A percentile compares a stretch with the other conserved stretches of the same genome.
phyloP scores from a whole-genome alignment of 2,329 filamentous ascomycete species.

The Coniochaeta hoffmannii region DNA sequence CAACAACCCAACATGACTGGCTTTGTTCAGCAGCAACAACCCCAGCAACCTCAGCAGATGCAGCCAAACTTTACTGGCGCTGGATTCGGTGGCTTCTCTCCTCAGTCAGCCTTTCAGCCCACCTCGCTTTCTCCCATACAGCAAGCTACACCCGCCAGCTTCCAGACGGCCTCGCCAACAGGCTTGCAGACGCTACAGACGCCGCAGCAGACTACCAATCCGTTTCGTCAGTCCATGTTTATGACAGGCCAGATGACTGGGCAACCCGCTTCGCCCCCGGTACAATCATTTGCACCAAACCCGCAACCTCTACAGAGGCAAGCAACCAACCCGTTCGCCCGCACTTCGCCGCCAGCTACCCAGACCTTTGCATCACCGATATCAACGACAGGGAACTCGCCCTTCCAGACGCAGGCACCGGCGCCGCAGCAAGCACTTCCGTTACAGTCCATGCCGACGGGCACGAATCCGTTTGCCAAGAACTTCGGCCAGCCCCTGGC shows the following conservation, averaged over 20 bases:
- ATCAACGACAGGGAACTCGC: slow-evolving; percentile 21
- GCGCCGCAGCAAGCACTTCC: slow-evolving; percentile 30
- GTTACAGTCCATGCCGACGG: slow-evolving; percentile 42
- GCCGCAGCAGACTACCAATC: slow-evolving; percentile 68
- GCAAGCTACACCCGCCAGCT: slow-evolving; percentile 45
- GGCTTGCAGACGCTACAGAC: slow-evolving; percentile 34
- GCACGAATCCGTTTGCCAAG: slow-evolving; percentile 54
- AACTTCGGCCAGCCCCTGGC: slow-evolving; percentile 27
- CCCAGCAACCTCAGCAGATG: slow-evolving; percentile 31
- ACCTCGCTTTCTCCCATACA: slow-evolving; percentile 47
- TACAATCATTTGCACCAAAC: slow-evolving; percentile 15
- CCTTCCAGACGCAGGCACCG: slow-evolving; percentile 35
- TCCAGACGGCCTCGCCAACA: slow-evolving; percentile 39
- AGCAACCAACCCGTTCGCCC: slow-evolving; percentile 84
- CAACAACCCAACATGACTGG: slow-evolving; percentile 28
- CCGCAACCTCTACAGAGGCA: slow-evolving; percentile 39
- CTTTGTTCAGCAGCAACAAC: slow-evolving; percentile 21
- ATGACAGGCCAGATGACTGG: slow-evolving; percentile 35
- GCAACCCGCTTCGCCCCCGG: slow-evolving; percentile 15
- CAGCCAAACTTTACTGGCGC: slow-evolving; percentile 56
- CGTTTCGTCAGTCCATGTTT: slow-evolving; percentile 89
- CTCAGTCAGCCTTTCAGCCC: slow-evolving; percentile 50
- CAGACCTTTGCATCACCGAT: slow-evolving; percentile 27
- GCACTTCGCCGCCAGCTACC: slow-evolving; percentile 42
- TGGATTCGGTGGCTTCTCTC: slow-evolving; percentile 77